Conservation (phyloP, 1,284 basidiomycete genomes). For the Marasmius tenuissimus region DNA sequence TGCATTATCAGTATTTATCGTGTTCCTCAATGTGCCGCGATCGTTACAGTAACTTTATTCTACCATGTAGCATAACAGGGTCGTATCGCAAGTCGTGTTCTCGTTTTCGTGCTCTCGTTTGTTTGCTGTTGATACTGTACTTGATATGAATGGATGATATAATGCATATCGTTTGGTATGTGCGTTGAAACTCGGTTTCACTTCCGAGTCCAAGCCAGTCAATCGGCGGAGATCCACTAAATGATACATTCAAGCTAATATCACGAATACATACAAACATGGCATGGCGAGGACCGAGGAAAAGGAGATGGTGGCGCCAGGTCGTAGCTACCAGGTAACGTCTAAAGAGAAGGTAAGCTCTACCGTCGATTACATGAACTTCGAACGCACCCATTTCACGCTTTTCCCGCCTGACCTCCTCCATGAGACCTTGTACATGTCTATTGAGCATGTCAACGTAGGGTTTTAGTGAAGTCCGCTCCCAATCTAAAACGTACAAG, state of each 20-base stretch:
- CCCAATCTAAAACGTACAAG: conserved; percentile 49
- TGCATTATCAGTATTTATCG: not conserved
- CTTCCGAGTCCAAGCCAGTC: too few relatives aligned
- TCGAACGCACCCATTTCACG: conserved; percentile 41
- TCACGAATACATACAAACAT: not conserved
- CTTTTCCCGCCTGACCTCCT: conserved; percentile 54
- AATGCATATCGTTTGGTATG: too few relatives aligned
- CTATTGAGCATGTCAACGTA: conserved; percentile 91
- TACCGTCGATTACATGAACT: not conserved
- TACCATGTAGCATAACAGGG: too few relatives aligned
- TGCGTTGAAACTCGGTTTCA: too few relatives aligned
- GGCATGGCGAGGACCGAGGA: not conserved
- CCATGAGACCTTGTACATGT: conserved; percentile 63
- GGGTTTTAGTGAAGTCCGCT: conserved; percentile 77
- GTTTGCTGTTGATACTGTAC: too few relatives aligned
- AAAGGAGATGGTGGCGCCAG: not conserved
- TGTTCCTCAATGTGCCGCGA: too few relatives aligned
- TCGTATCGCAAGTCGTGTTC: too few relatives aligned
- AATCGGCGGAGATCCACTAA: too few relatives aligned
- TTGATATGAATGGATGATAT: too few relatives aligned
- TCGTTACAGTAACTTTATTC: too few relatives aligned
- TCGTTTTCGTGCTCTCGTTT: too few relatives aligned
- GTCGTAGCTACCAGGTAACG: conserved; percentile 6
- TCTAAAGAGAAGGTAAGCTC: conserved; percentile 2
- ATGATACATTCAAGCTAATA: too few relatives aligned